Conservation (phyloP, 2,329 filamentous ascomycete genomes). For the Monilinia vaccinii-corymbosi region DNA sequence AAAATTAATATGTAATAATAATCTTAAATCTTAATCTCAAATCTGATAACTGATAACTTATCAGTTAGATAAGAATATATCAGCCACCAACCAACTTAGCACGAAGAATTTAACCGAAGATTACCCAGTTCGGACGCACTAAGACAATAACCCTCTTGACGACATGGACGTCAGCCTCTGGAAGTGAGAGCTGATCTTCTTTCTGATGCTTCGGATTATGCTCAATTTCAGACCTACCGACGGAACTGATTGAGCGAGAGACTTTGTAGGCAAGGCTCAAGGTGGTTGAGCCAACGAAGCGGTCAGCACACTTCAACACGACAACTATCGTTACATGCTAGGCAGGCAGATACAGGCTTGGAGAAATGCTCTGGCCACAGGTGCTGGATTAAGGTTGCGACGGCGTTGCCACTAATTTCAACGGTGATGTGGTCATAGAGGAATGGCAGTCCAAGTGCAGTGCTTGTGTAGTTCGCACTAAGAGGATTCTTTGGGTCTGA, state of each 20-base stretch:
- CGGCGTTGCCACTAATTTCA: neutral
- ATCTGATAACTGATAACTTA: too few species aligned
- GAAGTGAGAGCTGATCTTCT: conserved; percentile 24
- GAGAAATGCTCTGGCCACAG: neutral
- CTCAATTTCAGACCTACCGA: conserved; percentile 16
- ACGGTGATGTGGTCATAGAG: neutral
- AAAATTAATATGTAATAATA: too few species aligned
- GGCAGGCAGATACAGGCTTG: neutral
- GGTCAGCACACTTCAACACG: neutral
- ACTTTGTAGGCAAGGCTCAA: too few species aligned
- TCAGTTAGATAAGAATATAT: too few species aligned
- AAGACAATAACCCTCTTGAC: too few species aligned
- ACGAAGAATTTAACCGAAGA: too few species aligned
- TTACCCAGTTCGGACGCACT: too few species aligned
- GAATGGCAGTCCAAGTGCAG: neutral
- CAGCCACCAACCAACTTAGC: too few species aligned
- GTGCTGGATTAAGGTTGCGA: neutral
- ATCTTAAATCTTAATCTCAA: too few species aligned
- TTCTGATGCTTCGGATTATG: conserved; percentile 20
- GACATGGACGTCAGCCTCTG: conserved; percentile 21
- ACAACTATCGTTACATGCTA: neutral
- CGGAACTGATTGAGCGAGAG: too few species aligned
- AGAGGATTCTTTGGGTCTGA: neutral
- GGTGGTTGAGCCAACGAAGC: neutral
- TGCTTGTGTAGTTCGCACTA: neutral